Evolutionary conservation across 176 grass and related monocot genomes (phyloP).

Genomic region (Triticum monococcum): DNA sequence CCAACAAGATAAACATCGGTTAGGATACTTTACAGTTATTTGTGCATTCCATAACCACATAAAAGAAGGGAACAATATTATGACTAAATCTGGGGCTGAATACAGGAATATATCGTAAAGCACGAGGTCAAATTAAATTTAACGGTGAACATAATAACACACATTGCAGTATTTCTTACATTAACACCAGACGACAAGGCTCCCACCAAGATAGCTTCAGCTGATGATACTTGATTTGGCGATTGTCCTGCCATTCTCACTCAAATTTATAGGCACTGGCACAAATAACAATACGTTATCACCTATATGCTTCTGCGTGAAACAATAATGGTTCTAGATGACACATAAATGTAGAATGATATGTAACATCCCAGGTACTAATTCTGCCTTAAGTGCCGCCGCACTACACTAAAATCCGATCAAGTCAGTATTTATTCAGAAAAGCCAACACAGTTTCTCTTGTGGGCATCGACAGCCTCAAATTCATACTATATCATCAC

Average conservation of each 20-base stretch:
- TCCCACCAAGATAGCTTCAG: slow-evolving; percentile 76
- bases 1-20: slow-evolving; percentile 15
- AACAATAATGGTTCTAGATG: neutral
- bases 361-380: neutral
- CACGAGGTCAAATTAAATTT: neutral
- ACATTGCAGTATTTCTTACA: slow-evolving; percentile 22
- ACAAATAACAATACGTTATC: slow-evolving; percentile 4
- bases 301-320: neutral
- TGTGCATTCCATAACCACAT: neutral
- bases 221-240: slow-evolving; percentile 57
- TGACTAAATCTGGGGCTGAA: neutral
- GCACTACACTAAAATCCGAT: neutral
- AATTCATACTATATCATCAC: neutral
- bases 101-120: neutral
- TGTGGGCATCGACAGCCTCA: neutral
- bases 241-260: slow-evolving; percentile 43
- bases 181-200: slow-evolving; percentile 89
- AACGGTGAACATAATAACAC: neutral
- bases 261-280: neutral
- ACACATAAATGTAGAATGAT: neutral
- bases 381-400: neutral
- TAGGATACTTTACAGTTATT: slow-evolving; percentile 21
- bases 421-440: neutral
- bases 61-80: slow-evolving; percentile 15
- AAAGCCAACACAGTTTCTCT: neutral